phyloP scores from a whole-genome alignment of 257 asterid genomes.

The Petrea volubilis region DNA sequence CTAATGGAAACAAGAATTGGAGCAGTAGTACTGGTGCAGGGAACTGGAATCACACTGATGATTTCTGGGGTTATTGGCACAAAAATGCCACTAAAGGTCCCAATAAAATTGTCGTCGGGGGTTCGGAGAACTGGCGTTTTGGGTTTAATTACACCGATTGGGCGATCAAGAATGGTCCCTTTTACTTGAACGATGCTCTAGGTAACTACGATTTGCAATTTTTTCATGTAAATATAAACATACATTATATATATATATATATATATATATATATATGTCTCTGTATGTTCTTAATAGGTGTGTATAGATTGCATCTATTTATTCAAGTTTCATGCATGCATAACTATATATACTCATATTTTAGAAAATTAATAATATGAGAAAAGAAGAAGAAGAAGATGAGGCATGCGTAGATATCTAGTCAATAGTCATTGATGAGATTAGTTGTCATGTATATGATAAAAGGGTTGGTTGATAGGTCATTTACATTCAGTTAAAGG shows the following conservation, averaged over 20 bases:
- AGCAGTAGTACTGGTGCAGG: constrained; percentile 19
- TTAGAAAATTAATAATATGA: too few relatives aligned
- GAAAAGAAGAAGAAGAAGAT: too few relatives aligned
- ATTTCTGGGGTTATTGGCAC: constrained; percentile 39
- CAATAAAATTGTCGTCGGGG: constrained; percentile 49
- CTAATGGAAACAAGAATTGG: constrained; percentile 45
- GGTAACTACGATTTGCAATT: constrained; percentile 29
- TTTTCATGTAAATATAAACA: background rate
- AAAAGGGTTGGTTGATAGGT: too few relatives aligned
- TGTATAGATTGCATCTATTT: too few relatives aligned
- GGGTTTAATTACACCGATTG: constrained; percentile 72
- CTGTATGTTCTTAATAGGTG: background rate
- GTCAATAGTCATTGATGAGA: too few relatives aligned
- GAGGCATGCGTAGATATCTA: too few relatives aligned
- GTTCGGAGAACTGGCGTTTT: constrained; percentile 62
- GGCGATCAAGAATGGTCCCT: constrained; percentile 58
- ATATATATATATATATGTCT: background rate
- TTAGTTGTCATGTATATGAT: too few relatives aligned
- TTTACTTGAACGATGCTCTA: constrained; percentile 57
- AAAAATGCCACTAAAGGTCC: constrained; percentile 35
- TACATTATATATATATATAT: background rate
- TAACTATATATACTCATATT: too few relatives aligned
- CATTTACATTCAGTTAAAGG: too few relatives aligned
- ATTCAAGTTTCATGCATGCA: too few relatives aligned
- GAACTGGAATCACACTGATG: constrained; percentile 28